Evolutionary conservation across 345 rosid genomes (phyloP).

Genomic region (Psidium guajava): DNA sequence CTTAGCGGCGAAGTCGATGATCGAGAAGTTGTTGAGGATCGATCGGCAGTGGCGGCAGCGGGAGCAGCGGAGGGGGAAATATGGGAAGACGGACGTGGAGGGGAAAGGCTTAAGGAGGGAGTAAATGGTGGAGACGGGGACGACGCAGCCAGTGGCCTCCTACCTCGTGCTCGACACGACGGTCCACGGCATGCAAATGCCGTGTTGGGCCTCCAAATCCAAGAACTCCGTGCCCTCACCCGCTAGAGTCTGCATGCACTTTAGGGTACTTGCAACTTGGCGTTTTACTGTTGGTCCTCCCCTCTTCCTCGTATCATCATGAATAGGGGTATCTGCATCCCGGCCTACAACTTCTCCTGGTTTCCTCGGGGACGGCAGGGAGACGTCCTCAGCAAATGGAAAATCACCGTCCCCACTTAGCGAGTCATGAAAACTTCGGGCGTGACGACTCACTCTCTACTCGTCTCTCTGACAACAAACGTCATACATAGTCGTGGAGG

Average conservation of each 20-base stretch:
- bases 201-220: conserved; percentile 29
- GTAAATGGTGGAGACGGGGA: conserved; percentile 80
- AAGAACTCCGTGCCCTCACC: conserved; percentile 30
- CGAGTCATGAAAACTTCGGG: too few relatives aligned
- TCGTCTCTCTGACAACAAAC: too few relatives aligned
- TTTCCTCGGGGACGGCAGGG: too few relatives aligned
- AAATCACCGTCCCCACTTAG: not conserved
- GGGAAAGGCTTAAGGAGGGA: conserved; percentile 64
- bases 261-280: too few relatives aligned
- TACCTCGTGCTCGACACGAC: conserved; percentile 28
- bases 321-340: not conserved
- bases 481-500: too few relatives aligned
- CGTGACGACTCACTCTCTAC: too few relatives aligned
- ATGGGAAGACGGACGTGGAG: conserved; percentile 49
- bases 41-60: conserved; percentile 88
- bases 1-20: conserved; percentile 72
- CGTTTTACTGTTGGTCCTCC: too few relatives aligned
- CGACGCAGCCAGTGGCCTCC: conserved; percentile 53
- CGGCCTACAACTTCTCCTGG: not conserved
- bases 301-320: too few relatives aligned
- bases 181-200: conserved; percentile 36
- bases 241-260: too few relatives aligned
- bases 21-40: conserved; percentile 65
- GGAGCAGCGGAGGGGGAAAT: conserved; percentile 89
- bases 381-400: not conserved